Evolutionary conservation across 108 stramenopile genomes (phyloP), one percentile per base, ranked within the genome.

Genomic region (Mediolabrus comicus): DNA sequence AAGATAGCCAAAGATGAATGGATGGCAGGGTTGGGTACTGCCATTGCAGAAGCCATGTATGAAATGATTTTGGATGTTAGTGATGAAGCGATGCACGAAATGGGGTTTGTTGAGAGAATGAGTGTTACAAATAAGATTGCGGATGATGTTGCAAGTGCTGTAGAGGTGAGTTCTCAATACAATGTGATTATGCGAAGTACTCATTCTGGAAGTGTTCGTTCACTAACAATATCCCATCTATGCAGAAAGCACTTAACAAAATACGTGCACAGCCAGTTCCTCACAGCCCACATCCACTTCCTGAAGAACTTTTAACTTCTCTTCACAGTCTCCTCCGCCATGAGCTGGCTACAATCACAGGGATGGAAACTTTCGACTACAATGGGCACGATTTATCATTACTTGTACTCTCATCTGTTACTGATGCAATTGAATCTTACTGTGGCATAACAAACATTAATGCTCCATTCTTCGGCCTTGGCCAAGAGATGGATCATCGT

Each of bases 21-120:
- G 75, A 64, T 43, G 43, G 75, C 67, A 13, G n/a, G n/a, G 22
- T 25, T 76, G 12, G 75, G 75, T 13, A 66, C 68, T 27, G 62
- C 67, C 4, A 65, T 76, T 28, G 75, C 75, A 31, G 67, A 76
- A 27, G 24, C 53, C 0, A 61, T 76, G 59, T 53, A 66, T 17
- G 75, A 76, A 39, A 69, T 53, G 34, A 60, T 76, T 34, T 30
- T 76, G 13, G 75, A 76, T 46, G 67, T 76, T n/a, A 49, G 75
- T 29, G 62, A 52, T 13, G 62, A 64, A 8, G 67, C 67, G 10
- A 32, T 76, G 19, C 62, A 51, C 14, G 31, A 54, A 30, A 55
- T 62, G 38, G 75, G 75, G 0, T 67, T 62, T 62, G 75, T 69
- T 7, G 67, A 76, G 43, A 76, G 67, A 35, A 69, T 64, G 62